phyloP scores from a whole-genome alignment of 2,329 filamentous ascomycete genomes.

The Zymoseptoria tritici region DNA sequence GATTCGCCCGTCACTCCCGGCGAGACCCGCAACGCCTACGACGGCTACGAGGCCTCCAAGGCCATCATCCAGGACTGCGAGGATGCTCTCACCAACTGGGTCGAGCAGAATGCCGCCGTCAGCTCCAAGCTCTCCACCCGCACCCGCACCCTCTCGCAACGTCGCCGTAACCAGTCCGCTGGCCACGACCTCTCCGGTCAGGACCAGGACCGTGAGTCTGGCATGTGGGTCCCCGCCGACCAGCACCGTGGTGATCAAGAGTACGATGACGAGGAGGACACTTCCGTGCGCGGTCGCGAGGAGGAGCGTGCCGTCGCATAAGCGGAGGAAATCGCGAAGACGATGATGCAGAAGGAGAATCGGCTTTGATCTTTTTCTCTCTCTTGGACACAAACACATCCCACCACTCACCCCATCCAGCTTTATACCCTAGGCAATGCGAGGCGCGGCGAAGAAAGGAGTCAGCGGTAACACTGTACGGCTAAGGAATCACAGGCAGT shows the following conservation, averaged over 20 bases:
- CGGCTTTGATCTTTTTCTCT: neutral
- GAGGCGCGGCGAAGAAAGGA: conserved; percentile 4
- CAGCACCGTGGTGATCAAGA: conserved; percentile 54
- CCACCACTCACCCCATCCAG: conserved; percentile 1
- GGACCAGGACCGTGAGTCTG: conserved; percentile 65
- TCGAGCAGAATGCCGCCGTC: conserved; percentile 80
- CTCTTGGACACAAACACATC: conserved; percentile 5
- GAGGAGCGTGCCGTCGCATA: conserved; percentile 34
- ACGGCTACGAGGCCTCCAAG: conserved; percentile 97
- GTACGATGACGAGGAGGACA: conserved; percentile 57
- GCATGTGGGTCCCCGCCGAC: conserved; percentile 70
- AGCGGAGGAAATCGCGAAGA: neutral
- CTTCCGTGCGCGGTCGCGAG: conserved; percentile 42
- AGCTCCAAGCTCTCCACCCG: conserved; percentile 80
- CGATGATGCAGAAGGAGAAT: neutral
- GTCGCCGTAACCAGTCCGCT: conserved; percentile 60
- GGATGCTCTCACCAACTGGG: conserved; percentile 95
- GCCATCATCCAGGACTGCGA: conserved; percentile 99
- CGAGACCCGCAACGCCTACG: conserved; percentile 90
- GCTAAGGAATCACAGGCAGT: conserved; percentile 14
- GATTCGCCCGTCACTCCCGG: conserved; percentile 95
- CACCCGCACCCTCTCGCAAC: conserved; percentile 78
- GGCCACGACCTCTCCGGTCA: conserved; percentile 77
- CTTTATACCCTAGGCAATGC: conserved; percentile 20
- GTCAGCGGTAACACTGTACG: conserved; percentile 19